Percentiles rank a stretch among this genome's conserved stretches.
Evolutionary conservation across 2,329 filamentous ascomycete genomes (phyloP).

Genomic region (Botryosphaeria agaves): DNA sequence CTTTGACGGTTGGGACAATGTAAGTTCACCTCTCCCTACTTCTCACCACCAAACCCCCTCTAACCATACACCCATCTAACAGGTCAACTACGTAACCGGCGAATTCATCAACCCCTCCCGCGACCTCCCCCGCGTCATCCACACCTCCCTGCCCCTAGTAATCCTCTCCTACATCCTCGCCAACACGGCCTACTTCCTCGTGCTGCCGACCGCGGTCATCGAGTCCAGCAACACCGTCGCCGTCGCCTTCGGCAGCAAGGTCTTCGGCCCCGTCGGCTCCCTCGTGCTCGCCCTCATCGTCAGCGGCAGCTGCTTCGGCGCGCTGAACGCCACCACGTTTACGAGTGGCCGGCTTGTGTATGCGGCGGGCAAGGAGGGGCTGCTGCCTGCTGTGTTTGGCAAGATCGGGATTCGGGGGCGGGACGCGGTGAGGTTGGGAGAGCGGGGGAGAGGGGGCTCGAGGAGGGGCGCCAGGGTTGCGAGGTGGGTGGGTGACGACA

Average conservation of each 20-base stretch:
- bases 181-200: slow-evolving; percentile 87
- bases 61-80: background rate
- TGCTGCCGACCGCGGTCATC: slow-evolving; percentile 64
- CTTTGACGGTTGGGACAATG: slow-evolving; percentile 98
- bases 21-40: slow-evolving; percentile 27
- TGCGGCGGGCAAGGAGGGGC: slow-evolving; percentile 87
- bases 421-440: slow-evolving; percentile 17
- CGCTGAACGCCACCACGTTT: slow-evolving; percentile 86
- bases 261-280: slow-evolving; percentile 72
- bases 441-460: too few species aligned
- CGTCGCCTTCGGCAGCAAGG: slow-evolving; percentile 77
- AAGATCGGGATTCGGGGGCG: slow-evolving; percentile 52
- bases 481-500: slow-evolving; percentile 54
- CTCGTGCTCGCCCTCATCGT: slow-evolving; percentile 79
- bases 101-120: slow-evolving; percentile 86
- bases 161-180: slow-evolving; percentile 81
- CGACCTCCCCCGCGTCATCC: slow-evolving; percentile 85
- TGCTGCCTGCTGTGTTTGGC: slow-evolving; percentile 70
- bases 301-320: slow-evolving; percentile 80
- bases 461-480: slow-evolving; percentile 35
- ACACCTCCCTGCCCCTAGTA: slow-evolving; percentile 89
- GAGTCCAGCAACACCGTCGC: slow-evolving; percentile 89
- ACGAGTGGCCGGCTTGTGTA: slow-evolving; percentile 86
- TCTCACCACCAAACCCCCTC: slow-evolving; percentile 4
- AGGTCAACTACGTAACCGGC: slow-evolving; percentile 96